Base-by-base conservation (phyloP, 169 alveolate species). In the Cryptosporidium canis region DNA sequence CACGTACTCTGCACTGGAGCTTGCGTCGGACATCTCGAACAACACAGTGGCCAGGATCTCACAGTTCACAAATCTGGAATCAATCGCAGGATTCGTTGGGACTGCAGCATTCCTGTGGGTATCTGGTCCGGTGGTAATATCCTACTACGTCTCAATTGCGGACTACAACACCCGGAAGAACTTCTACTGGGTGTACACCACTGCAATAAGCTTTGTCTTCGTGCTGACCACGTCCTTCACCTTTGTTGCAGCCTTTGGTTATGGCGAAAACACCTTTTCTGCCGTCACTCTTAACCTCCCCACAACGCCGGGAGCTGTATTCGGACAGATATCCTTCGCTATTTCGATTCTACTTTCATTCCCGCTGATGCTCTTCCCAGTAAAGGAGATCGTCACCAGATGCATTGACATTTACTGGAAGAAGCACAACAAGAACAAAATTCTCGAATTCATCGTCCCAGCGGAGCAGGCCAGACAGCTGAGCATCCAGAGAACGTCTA, bases 81-180 rank as follows among this genome's bases (percentile, higher is more conserved):
- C 71, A n/a, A 56, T 72, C 35, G 85, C 85, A 33, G 70, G 70
- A 33, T 55, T 72, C 16, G 48, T 56, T 18, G 85, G 85, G 0
- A 72, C 70, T 16, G 85, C 71, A 7, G 85, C 85, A 0, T 72
- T 72, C 55, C 31, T 72, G 29, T 72, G 85, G 85, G 85, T 72
- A 33, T 72, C 85, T 33, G 85, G 85, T 7, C 85, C 85, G 9
- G 85, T 72, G 16, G 85, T 56, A n/a, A 24, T 72, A 12, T 72
- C 85, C 21, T 72, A 72, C 21, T 72, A 72, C 55, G 85, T 72
- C 1, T 72, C 85, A 51, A 55, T 72, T 37, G 70, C 70, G 18
- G 85, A 72, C 16, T 29, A 55, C 21, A 18, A 72, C 37, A 56
- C 70, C 12, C 51, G 70, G 9, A 72, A 18, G 5, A 72, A 29